Evolutionary conservation across 148 eudicot genomes (phyloP).

Genomic region (Linanthus parryae): DNA sequence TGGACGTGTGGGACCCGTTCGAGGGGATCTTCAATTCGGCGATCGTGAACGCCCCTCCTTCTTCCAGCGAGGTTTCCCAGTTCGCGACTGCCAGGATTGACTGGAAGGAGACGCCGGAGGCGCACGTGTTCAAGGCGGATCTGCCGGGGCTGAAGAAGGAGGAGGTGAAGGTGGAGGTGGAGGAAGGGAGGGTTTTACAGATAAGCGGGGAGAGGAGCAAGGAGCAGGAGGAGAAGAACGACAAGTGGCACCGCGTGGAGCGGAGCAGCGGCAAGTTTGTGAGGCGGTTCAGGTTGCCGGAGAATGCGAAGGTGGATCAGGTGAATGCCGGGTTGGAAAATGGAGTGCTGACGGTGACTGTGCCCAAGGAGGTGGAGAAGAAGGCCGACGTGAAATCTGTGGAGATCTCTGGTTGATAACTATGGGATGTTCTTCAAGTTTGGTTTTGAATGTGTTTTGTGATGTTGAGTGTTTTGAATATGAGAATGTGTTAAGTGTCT

Average conservation of each 20-base stretch:
- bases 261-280: conserved; percentile 53
- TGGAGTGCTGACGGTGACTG: conserved; percentile 55
- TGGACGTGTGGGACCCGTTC: no score
- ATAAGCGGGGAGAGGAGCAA: conserved; percentile 56
- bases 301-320: conserved; percentile 42
- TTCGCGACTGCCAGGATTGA: conserved; percentile 69
- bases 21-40: no score
- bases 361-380: conserved; percentile 54
- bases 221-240: conserved; percentile 42
- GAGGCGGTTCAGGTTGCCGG: conserved; percentile 64
- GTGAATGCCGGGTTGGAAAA: conserved; percentile 39
- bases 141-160: conserved; percentile 56
- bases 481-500: no score
- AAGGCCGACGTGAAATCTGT: no score
- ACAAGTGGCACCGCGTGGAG: conserved; percentile 67
- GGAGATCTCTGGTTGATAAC: no score
- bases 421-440: no score
- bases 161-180: conserved; percentile 58
- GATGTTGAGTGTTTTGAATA: no score
- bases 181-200: conserved; percentile 49
- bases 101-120: conserved; percentile 52
- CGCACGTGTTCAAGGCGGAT: conserved; percentile 46
- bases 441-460: no score
- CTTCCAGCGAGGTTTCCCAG: no score
- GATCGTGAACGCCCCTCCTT: no score